Evolutionary conservation across 2,329 filamentous ascomycete genomes (phyloP), one percentile per base, ranked within the genome.

Genomic region (Diplocarpon mali): DNA sequence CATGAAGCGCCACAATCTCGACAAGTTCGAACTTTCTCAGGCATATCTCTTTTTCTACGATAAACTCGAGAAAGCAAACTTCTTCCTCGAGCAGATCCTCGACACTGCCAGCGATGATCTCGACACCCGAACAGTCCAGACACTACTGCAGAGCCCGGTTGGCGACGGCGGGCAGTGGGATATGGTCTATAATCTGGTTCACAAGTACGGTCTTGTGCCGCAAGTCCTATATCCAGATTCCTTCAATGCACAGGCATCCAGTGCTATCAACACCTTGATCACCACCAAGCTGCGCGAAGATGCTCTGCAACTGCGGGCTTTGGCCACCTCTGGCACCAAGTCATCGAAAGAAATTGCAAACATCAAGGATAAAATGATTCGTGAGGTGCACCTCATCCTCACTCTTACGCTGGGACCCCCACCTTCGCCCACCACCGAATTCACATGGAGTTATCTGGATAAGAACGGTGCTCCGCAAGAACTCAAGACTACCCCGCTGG

Each of bases 21-120:
- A 80, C 38, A 70, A 75, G 42, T 93, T 94, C 57, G 85, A 94
- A 69, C 71, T 95, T n/a, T 88, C 82, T 27, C 88, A 94, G 65
- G 72, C 81, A 1, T 93, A 93, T 58, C 73, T 94, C 3, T 94
- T 90, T 67, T 94, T 87, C 72, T 93, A 84, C 82, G 88, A 95
- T 64, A 94, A 94, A 67, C 76, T 94, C 15, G 88, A 95, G 64
- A 94, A 94, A 65, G 73, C 83, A 8, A 94, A 94, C 64, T 94
- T 76, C 69, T 94, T 93, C 67, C 73, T 94, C 14, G 86, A 93
- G 65, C 83, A 85, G 57, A 76, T 90, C 49, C 75, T 94, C 44
- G 78, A 85, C 51, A 93, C 87, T 0, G 73, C 76, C 0, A 68
- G 69, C 41, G 73, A 87, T 55, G 77, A 81, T 29, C 70, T 93